Base-by-base conservation (phyloP, 176 grass and related monocot genomes). In the Thinopyrum elongatum region DNA sequence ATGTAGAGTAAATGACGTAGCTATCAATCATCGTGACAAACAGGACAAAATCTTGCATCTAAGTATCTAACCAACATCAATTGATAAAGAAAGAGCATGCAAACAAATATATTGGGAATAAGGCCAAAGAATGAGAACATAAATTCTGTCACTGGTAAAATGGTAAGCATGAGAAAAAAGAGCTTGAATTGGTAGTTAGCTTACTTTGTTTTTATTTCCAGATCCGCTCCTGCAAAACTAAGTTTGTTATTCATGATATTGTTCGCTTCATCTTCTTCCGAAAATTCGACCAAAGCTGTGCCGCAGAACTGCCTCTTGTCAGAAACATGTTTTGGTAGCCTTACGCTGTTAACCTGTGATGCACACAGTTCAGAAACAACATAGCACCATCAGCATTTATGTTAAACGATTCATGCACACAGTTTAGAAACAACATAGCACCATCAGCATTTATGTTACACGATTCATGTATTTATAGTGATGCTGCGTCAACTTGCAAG, bases 281-380 rank as follows among this genome's bases (percentile, higher is more conserved):
- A 92, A 92, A 99, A 99, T 80, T 99, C 97, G 59, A 99, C 83
- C 74, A 99, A 83, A 85, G 94, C 97, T 73, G 90, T 91, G 59
- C 97, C 97, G 28, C 92, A 92, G 26, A 96, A 93, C 80, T 87
- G 78, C 39, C 90, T 89, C 85, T 90, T 93, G 72, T 98, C 90
- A 26, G 80, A 74, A 82, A 94, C 70, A 94, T 96, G 97, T 9
- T 89, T 85, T 36, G 97, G 94, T 74, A 99, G 87, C 80, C 94
- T 90, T 44, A 99, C 94, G 49, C 97, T 99, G 53, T 96, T 99
- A 64, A 99, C 97, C 97, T 99, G 79, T 12, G 78, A 91, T 68
- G 46, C 39, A 86, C 83, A 39, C 14, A 68, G 61, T 76, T 75
- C 39, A 80, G 38, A 33, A 46, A 84, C 34, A 76, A 60, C 2